phyloP scores from a whole-genome alignment of 2,329 filamentous ascomycete species.

The Rutstroemia sp. region DNA sequence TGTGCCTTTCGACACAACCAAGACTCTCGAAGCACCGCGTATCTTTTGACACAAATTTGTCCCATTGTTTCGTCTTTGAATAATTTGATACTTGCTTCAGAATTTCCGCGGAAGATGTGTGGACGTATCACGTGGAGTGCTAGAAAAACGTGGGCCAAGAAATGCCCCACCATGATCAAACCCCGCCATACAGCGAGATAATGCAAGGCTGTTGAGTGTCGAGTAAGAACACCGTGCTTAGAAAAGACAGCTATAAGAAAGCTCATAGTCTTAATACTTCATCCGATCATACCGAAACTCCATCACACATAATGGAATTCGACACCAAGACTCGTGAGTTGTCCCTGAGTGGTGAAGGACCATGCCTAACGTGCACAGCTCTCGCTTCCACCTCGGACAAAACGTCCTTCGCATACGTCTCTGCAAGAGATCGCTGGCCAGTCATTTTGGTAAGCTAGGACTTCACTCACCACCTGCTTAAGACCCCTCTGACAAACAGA shows the following conservation, averaged over 20 bases:
- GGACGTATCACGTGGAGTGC: too few species aligned
- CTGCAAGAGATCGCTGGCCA: slow-evolving; percentile 84
- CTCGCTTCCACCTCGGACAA: slow-evolving; percentile 73
- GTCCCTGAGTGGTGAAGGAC: background rate
- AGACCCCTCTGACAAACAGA: slow-evolving; percentile 43
- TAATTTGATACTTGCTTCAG: too few species aligned
- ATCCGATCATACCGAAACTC: background rate
- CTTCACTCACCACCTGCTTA: background rate
- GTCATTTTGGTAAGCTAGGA: slow-evolving; percentile 64
- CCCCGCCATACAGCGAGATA: slow-evolving; percentile 1
- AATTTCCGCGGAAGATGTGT: too few species aligned
- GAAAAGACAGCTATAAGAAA: background rate
- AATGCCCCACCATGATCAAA: slow-evolving; percentile 4
- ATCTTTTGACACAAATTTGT: too few species aligned
- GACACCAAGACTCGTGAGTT: slow-evolving; percentile 66
- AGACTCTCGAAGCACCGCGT: too few species aligned
- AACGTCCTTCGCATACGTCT: slow-evolving; percentile 79
- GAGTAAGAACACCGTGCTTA: background rate
- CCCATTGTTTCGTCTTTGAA: too few species aligned
- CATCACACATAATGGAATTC: slow-evolving; percentile 52
- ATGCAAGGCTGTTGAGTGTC: background rate
- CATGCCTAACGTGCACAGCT: slow-evolving; percentile 39
- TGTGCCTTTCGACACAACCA: too few species aligned
- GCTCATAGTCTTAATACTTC: background rate
- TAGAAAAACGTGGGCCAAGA: background rate